A percentile compares a stretch with the other conserved stretches of the same genome.
phyloP scores from a whole-genome alignment of 169 alveolate species.

The Plasmodium knowlesi region DNA sequence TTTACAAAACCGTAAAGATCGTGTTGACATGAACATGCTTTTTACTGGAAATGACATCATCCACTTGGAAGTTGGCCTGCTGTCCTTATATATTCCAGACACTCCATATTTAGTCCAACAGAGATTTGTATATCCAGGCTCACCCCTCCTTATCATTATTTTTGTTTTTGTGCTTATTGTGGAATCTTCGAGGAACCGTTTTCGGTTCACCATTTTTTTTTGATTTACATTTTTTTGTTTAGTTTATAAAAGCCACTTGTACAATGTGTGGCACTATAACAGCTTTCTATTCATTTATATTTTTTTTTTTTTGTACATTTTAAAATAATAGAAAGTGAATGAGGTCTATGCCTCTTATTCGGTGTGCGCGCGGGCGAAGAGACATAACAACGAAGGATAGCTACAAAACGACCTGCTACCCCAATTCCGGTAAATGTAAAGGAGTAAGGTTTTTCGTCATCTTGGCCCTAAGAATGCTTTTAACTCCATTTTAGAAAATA shows the following conservation, averaged over 20 bases:
- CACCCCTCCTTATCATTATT: background rate
- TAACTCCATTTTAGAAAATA: background rate
- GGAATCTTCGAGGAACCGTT: no score
- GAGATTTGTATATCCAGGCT: background rate
- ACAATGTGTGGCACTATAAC: background rate
- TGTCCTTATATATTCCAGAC: background rate
- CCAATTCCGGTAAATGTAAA: background rate
- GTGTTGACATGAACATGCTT: background rate
- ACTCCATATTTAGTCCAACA: background rate
- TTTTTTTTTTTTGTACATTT: background rate
- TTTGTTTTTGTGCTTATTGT: constrained; percentile 1
- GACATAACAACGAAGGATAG: background rate
- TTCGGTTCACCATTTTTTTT: background rate
- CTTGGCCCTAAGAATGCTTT: background rate
- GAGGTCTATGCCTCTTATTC: background rate
- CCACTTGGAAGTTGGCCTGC: background rate
- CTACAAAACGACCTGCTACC: background rate
- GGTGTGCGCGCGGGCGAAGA: background rate
- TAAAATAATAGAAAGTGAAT: background rate
- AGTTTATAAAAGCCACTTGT: background rate
- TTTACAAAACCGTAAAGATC: background rate
- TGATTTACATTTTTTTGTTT: background rate
- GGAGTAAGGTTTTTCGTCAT: background rate
- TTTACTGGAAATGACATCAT: background rate
- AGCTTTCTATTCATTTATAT: background rate